Evolutionary conservation across 306 rosid species (phyloP).

Genomic region (Vigna reflexopilosa): DNA sequence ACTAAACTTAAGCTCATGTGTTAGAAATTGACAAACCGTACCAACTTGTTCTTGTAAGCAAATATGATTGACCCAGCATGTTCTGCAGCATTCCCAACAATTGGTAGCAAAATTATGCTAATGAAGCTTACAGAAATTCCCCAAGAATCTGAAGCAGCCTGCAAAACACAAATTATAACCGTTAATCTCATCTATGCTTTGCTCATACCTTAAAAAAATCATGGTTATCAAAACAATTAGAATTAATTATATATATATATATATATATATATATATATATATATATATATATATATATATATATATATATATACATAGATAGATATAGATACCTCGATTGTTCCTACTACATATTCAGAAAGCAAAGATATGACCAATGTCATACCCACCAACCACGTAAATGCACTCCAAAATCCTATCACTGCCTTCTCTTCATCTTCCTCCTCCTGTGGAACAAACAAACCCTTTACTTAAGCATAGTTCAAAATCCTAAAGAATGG

Average conservation of each 20-base stretch:
- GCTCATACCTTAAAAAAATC: background rate
- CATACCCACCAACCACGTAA: constrained; percentile 87
- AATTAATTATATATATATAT: background rate
- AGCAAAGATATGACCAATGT: constrained; percentile 77
- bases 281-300: background rate
- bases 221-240: background rate
- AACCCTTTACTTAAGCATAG: background rate
- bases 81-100: constrained; percentile 97
- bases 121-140: constrained; percentile 92
- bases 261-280: too few relatives aligned
- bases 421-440: constrained; percentile 65
- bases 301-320: background rate
- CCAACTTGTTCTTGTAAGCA: constrained; percentile 95
- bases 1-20: background rate
- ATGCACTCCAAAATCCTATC: constrained; percentile 87
- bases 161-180: background rate
- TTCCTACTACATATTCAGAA: constrained; percentile 88
- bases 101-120: constrained; percentile 92
- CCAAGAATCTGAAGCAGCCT: constrained; percentile 98
- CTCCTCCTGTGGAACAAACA: constrained; percentile 52
- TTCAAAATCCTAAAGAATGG: too few relatives aligned
- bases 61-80: constrained; percentile 96
- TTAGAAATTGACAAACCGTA: constrained; percentile 33
- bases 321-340: constrained; percentile 72
- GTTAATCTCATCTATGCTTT: background rate